A percentile compares a stretch with the other conserved stretches of the same genome.
Evolutionary conservation across 2,329 filamentous ascomycete species (phyloP).

Genomic region (Ceratocystis ficicola): DNA sequence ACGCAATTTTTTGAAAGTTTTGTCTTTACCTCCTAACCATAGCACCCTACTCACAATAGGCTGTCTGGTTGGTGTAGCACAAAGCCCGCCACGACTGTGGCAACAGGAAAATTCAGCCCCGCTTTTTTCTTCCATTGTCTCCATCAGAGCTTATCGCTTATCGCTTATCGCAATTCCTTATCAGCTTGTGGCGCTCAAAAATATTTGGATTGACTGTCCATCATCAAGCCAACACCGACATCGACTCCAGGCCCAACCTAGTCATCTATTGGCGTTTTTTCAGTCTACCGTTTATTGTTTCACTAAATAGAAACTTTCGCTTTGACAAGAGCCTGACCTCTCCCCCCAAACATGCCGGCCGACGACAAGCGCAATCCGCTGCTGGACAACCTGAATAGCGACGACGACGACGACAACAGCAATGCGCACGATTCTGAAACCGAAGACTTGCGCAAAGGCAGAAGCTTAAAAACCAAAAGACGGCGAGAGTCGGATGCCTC

Average conservation of each 20-base stretch:
- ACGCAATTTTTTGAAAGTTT: no score
- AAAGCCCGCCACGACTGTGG: background rate
- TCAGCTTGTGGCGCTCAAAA: constrained; percentile 18
- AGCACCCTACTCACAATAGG: no score
- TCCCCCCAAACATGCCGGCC: constrained; percentile 25
- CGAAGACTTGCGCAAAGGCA: constrained; percentile 55
- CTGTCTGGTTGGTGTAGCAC: background rate
- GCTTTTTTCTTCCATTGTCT: constrained; percentile 5
- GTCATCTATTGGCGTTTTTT: background rate
- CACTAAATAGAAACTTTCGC: background rate
- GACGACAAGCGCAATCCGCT: constrained; percentile 21
- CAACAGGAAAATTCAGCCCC: background rate
- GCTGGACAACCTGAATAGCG: constrained; percentile 36
- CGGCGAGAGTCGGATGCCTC: constrained; percentile 39
- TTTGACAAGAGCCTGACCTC: background rate
- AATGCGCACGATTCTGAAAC: constrained; percentile 50
- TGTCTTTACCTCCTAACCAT: no score
- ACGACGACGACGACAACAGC: constrained; percentile 34
- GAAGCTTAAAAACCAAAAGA: constrained; percentile 49
- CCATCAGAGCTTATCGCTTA: constrained; percentile 13
- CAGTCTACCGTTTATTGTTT: background rate
- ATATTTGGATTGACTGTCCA: constrained; percentile 14
- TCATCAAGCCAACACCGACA: background rate
- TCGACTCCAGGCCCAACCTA: background rate
- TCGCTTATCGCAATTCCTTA: constrained; percentile 1